phyloP scores from a whole-genome alignment of 208 protist genomes.

The Leishmania aethiopica region DNA sequence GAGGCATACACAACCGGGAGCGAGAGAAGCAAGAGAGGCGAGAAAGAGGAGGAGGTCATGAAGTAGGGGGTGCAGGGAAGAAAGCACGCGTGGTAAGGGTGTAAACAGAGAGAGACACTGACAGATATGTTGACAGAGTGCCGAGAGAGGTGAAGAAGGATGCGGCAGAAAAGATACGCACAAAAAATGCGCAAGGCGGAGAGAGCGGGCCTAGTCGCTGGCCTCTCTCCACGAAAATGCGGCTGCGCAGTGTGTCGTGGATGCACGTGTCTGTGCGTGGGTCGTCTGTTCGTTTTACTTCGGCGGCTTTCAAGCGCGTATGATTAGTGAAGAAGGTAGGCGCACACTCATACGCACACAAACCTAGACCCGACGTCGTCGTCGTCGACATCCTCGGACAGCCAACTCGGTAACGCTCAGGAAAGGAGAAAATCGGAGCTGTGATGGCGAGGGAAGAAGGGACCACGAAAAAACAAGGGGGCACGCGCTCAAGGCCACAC shows the following conservation, averaged over 20 bases:
- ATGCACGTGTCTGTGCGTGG: not conserved
- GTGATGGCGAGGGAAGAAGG: not conserved
- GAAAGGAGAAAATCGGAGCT: not conserved
- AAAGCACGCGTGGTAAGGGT: not conserved
- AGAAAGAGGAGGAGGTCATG: not conserved
- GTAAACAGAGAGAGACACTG: not conserved
- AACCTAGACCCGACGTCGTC: not conserved
- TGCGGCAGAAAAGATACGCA: not conserved
- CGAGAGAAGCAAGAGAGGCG: constrained; percentile 8
- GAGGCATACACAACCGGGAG: not conserved
- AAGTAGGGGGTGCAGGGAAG: not conserved
- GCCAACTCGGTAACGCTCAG: not conserved
- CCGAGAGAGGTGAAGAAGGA: not conserved
- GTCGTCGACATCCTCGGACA: not conserved
- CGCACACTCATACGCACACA: not conserved
- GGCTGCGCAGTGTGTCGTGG: not conserved
- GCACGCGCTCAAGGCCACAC: not conserved
- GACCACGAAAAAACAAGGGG: not conserved
- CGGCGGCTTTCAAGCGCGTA: not conserved
- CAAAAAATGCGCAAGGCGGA: not conserved
- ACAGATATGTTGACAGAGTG: not conserved
- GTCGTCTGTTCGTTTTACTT: not conserved
- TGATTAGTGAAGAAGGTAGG: not conserved
- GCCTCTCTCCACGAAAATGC: too few species aligned
- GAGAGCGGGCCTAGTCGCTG: not conserved